Conservation (phyloP, 306 rosid species). For the Ormosia emarginata region DNA sequence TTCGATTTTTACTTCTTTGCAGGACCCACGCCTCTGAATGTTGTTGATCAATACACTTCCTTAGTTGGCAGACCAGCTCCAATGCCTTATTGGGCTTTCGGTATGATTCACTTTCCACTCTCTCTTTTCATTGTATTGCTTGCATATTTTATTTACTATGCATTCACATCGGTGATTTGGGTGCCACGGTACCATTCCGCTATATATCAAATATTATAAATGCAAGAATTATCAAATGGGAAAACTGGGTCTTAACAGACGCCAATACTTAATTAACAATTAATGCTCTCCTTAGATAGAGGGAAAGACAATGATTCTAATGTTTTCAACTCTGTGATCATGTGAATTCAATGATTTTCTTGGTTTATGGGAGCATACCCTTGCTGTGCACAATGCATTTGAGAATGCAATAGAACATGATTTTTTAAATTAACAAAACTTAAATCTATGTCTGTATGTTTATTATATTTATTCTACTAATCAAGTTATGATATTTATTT, state of each 20-base stretch:
- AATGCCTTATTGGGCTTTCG: constrained; percentile 94
- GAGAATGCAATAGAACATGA: neutral
- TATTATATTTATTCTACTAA: too few relatives aligned
- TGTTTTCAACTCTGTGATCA: neutral
- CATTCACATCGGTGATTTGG: neutral
- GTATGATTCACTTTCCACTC: constrained; percentile 36
- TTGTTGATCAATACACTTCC: constrained; percentile 82
- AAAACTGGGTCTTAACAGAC: neutral
- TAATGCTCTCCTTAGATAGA: neutral
- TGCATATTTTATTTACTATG: neutral
- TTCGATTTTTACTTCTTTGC: constrained; percentile 88
- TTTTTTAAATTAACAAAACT: neutral
- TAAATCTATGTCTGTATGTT: too few relatives aligned
- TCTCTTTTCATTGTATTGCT: neutral
- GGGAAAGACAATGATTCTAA: neutral
- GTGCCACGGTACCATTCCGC: neutral
- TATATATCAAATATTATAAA: neutral
- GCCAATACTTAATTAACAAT: neutral
- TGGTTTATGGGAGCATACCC: neutral
- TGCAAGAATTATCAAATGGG: neutral
- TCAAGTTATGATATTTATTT: too few relatives aligned
- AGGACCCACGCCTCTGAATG: constrained; percentile 70
- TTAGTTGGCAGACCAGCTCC: constrained; percentile 89
- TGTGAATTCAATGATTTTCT: neutral
- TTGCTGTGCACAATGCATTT: neutral